Base-by-base conservation (phyloP, 2,329 filamentous ascomycete genomes). In the Xylaria multiplex region DNA sequence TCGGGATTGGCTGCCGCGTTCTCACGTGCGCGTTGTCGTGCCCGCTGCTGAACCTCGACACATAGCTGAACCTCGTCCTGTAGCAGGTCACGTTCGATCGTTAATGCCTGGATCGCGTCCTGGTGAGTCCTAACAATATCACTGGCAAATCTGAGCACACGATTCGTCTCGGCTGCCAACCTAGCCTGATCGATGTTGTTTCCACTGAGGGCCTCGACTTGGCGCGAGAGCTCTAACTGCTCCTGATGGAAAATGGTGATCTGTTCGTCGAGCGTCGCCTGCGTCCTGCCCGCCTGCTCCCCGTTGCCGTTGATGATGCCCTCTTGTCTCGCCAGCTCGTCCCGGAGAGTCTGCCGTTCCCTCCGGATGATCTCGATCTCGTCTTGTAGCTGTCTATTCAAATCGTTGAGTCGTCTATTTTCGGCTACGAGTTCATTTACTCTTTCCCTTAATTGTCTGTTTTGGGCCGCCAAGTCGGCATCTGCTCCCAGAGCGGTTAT, bases 181-280 rank as follows among this genome's bases (percentile, higher is more conserved):
- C 9, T 52, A 22, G 50, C 63, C 58, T 43, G 19, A 1, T 24
- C 16, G 13, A 42, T 4, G 6, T 16, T n/a, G 3, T 11, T 16
- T 9, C 11, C 6, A 2, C 19, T 7, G 40, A 56, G 24, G n/a
- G 6, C 3, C 22, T 46, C 49, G 40, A 69, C 22, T 4, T 19
- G 6, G 6, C 46, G 30, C 22, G 40, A 13, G 22, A 67, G 19
- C 0, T 54, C 46, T 7, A 11, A 6, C 50, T 66, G 58, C 16
- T 35, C 37, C 4, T 27, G 11, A 2, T 30, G 6, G 16, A 65
- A 27, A 5, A 13, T 30, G 2, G 24, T 8, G 49, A 65, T 63
- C 62, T 62, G 46, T 24, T 22, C 43, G 8, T 43, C 5, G 14
- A 70, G 62, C 56, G 46, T 57, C 24, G 8, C n/a, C 43, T 32